phyloP scores from a whole-genome alignment of 148 eudicot species.

The Spergularia marina region DNA sequence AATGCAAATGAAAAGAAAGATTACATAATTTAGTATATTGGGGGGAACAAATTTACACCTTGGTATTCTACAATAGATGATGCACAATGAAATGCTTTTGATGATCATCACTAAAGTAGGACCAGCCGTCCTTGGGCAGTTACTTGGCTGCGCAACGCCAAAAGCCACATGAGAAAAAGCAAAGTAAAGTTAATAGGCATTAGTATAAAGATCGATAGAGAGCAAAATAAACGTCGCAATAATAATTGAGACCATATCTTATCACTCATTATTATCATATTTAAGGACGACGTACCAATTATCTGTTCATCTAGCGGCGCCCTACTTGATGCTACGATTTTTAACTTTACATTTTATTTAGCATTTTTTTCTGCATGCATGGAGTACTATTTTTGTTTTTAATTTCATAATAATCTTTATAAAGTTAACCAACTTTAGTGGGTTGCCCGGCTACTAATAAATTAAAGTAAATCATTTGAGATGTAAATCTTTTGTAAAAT shows the following conservation, averaged over 20 bases:
- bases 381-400: neutral
- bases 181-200: neutral
- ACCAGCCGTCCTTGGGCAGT: conserved; percentile 14
- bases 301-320: conserved; percentile 6
- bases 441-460: no score
- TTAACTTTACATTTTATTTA: neutral
- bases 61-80: no score
- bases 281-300: conserved; percentile 20
- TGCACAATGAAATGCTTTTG: conserved; percentile 1
- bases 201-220: neutral
- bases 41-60: no score
- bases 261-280: conserved; percentile 25
- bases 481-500: no score
- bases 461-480: no score
- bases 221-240: neutral
- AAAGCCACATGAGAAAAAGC: conserved; percentile 33
- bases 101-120: conserved; percentile 10
- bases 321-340: neutral
- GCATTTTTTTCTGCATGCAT: neutral
- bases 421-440: no score
- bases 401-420: no score
- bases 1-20: no score
- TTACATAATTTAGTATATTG: no score
- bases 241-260: conserved; percentile 27
- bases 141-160: conserved; percentile 32